Evolutionary conservation across 495 filamentous ascomycete species (phyloP), one percentile per base, ranked within the genome.

Genomic region (Penicillium bialowiezense): DNA sequence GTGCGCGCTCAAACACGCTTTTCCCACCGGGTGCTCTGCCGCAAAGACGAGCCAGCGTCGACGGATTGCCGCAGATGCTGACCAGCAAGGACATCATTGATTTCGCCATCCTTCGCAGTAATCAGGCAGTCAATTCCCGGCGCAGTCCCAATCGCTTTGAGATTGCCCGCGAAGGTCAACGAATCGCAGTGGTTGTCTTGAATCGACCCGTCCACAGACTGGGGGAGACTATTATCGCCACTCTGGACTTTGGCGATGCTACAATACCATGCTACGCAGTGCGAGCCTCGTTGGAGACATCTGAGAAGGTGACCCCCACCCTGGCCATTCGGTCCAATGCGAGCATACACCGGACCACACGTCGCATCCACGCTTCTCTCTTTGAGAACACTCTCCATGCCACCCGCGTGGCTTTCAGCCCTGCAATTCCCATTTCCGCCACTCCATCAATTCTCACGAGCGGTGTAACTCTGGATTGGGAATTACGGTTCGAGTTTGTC

Each of bases 391-490:
- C 86, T 0, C 71, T 97, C 7, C 95, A 86, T 56, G 80, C 90
- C 1, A 75, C 84, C 7, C 76, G 89, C n/a, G 71, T 92, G 0
- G 79, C 87, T 3, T 95, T 97, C 59, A 82, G 72, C 13, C 87
- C 88, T 3, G 85, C 87, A 0, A 88, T 98, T 28, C 95, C 95
- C 1, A 71, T 82, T 14, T 71, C 73, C 19, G 88, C 88, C 7
- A 96, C 90, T 7, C 95, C 93, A 0, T 87, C 90, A 41, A 93
- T 97, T 58, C 76, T 90, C 9, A 98, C 93, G 1, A 92, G 80
- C 40, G 91, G 89, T 3, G 82, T 98, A 1, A 85, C 81, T 49
- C 71, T 91, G 26, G 86, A 87, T 51, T 98, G 93, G 93, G 85
- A 83, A 67, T 64, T 98, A 9, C 72, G 87, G 1, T 79, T 97